phyloP scores from a whole-genome alignment of 129 eudicot species.

The Helianthus annuus region HanXRQr2.0-SUNRISE NC_035447.2:162873709-162874208 shows the following conservation, averaged over 20 bases:
- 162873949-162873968: neutral
- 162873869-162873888: neutral
- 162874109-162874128: constrained; percentile 9
- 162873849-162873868: neutral
- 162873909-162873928: neutral
- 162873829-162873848: neutral
- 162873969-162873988: constrained; percentile 5
- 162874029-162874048: constrained; percentile 8
- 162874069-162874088: neutral
- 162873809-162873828: too few species aligned
- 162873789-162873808: too few species aligned
- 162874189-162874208: constrained; percentile 9
- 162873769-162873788: too few species aligned
- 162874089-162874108: neutral
- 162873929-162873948: constrained; percentile 6
- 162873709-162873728: too few species aligned
- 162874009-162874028: neutral
- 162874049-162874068: constrained; percentile 8
- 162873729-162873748: too few species aligned
- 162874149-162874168: constrained; percentile 1
- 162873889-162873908: neutral
- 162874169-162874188: constrained; percentile 6
- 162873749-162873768: too few species aligned
- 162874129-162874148: neutral
- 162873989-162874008: neutral